A percentile compares a stretch with the other conserved stretches of the same genome.
Evolutionary conservation across 106 monocot species (phyloP).

Genomic region (Iris macrosiphon): DNA sequence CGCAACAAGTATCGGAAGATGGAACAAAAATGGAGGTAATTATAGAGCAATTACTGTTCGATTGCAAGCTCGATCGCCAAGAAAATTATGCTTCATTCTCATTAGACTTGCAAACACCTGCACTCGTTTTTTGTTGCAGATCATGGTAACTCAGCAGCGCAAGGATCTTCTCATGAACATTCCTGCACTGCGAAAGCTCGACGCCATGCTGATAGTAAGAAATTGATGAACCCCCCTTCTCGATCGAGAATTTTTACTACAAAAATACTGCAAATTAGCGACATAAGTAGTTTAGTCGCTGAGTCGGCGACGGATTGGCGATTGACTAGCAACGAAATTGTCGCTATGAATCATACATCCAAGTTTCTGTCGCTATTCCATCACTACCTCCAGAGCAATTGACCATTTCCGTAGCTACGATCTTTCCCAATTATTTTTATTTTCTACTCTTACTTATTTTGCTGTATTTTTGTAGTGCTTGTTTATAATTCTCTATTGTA

Average conservation of each 20-base stretch:
- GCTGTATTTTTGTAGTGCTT: not conserved
- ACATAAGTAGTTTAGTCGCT: too few species aligned
- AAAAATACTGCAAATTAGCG: not conserved
- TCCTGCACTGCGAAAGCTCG: constrained; percentile 76
- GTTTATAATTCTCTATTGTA: not conserved
- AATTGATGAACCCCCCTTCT: not conserved
- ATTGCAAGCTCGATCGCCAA: not conserved
- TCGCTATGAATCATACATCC: too few species aligned
- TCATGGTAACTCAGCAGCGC: constrained; percentile 76
- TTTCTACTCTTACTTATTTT: not conserved
- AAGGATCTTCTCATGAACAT: constrained; percentile 80
- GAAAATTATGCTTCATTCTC: not conserved
- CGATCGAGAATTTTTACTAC: too few species aligned
- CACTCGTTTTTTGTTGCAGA: constrained; percentile 21
- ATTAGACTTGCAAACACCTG: not conserved
- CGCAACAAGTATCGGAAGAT: constrained; percentile 54
- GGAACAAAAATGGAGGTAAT: constrained; percentile 77
- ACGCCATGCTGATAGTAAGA: constrained; percentile 85
- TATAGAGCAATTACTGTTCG: not conserved
- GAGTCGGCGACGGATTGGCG: too few species aligned
- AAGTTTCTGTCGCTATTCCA: too few species aligned
- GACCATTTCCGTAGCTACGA: not conserved
- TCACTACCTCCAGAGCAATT: not conserved
- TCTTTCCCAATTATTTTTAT: not conserved
- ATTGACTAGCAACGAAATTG: too few species aligned